Evolutionary conservation across 192 early-diverging fungal genomes (phyloP).

Genomic region (Funneliformis mosseae): DNA sequence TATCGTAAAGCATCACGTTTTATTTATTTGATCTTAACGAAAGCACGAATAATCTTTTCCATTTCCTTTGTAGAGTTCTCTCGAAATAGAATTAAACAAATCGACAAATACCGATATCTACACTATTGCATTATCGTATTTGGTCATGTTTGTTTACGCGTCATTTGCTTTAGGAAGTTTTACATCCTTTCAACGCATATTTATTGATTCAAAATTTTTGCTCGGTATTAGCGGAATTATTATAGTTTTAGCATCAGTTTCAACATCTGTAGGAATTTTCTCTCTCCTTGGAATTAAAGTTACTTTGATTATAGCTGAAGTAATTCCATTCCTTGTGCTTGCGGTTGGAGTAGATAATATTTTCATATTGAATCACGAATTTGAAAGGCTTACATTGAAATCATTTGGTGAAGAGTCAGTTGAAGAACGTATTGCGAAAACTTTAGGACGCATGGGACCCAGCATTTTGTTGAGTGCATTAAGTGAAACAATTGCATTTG

Average conservation of each 20-base stretch:
- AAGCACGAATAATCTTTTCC: slow-evolving; percentile 5
- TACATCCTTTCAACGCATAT: slow-evolving; percentile 42
- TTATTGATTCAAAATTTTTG: slow-evolving; percentile 65
- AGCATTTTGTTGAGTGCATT: slow-evolving; percentile 61
- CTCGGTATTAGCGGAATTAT: slow-evolving; percentile 61
- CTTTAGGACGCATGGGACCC: slow-evolving; percentile 62
- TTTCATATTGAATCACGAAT: slow-evolving; percentile 67
- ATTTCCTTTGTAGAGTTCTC: slow-evolving; percentile 43
- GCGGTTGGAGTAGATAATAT: slow-evolving; percentile 73
- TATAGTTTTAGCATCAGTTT: slow-evolving; percentile 62
- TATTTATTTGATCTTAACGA: neutral
- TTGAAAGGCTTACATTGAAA: slow-evolving; percentile 46
- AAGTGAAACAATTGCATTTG: slow-evolving; percentile 67
- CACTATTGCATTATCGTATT: slow-evolving; percentile 58
- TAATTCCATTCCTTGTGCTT: slow-evolving; percentile 68
- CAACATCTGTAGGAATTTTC: slow-evolving; percentile 63
- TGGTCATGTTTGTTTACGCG: slow-evolving; percentile 68
- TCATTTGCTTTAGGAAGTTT: slow-evolving; percentile 60
- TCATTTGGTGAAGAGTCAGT: slow-evolving; percentile 52
- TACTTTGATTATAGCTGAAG: slow-evolving; percentile 69
- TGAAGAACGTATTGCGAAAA: slow-evolving; percentile 58
- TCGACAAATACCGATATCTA: slow-evolving; percentile 62
- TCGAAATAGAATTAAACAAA: slow-evolving; percentile 62
- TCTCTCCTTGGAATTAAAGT: slow-evolving; percentile 62
- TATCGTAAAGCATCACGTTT: neutral